Conservation (phyloP, 768 basidiomycete genomes). For the Phanerochaete sordida region DNA sequence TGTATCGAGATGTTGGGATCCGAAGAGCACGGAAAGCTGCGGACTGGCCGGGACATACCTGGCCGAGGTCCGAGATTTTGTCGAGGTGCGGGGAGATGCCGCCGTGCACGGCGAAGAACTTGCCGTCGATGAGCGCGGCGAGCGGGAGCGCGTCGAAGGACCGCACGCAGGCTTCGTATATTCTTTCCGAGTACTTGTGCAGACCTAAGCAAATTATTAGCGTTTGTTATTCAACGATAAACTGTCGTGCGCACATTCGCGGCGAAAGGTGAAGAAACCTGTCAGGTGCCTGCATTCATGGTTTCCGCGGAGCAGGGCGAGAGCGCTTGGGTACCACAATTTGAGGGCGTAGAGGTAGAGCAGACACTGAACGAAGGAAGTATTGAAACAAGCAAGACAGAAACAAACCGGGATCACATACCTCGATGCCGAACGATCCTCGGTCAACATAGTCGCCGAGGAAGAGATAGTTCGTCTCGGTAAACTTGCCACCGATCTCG, state of each 20-base stretch:
- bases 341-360: conserved; percentile 93
- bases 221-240: too few relatives aligned
- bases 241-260: conserved; percentile 80
- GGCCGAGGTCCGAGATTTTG: conserved; percentile 69
- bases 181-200: conserved; percentile 81
- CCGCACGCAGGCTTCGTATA: conserved; percentile 91
- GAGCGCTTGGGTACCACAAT: conserved; percentile 79
- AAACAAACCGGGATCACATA: conserved; percentile 30
- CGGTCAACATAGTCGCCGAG: conserved; percentile 97
- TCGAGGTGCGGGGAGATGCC: conserved; percentile 88
- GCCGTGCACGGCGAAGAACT: conserved; percentile 98
- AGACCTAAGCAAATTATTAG: conserved; percentile 51
- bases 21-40: conserved; percentile 15
- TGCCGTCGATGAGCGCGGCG: conserved; percentile 87
- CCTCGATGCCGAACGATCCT: conserved; percentile 86
- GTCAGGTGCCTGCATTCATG: conserved; percentile 97
- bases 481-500: conserved; percentile 85
- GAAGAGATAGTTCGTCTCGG: conserved; percentile 87
- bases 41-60: conserved; percentile 32
- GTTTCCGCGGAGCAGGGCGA: conserved; percentile 88
- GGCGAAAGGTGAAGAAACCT: conserved; percentile 97
- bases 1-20: not conserved
- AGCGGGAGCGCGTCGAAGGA: conserved; percentile 91
- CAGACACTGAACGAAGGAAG: conserved; percentile 54
- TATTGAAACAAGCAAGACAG: too few relatives aligned